Conservation (phyloP, 805 yeast genomes). For the Schwanniomyces pseudopolymorphus region DNA sequence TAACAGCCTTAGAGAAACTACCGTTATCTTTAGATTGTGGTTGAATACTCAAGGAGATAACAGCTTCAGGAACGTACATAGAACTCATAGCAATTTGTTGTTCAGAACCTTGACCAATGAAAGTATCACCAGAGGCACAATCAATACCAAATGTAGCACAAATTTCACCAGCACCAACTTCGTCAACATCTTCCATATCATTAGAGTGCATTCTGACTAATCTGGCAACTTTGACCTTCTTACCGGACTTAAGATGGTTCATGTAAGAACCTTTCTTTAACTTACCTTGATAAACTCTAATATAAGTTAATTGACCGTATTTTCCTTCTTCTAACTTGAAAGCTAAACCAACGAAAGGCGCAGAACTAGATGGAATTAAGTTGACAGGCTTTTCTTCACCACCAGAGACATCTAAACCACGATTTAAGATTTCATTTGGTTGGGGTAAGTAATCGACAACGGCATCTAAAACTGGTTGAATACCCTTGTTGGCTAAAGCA, state of each 20-base stretch:
- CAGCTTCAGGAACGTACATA: conserved; percentile 99
- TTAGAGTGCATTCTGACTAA: conserved; percentile 98
- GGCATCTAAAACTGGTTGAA: conserved; percentile 94
- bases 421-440: conserved; percentile 90
- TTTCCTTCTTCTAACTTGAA: conserved; percentile 98
- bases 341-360: conserved; percentile 95
- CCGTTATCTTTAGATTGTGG: conserved; percentile 85
- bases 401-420: conserved; percentile 74
- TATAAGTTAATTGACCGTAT: conserved; percentile 95
- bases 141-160: conserved; percentile 99
- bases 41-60: conserved; percentile 84
- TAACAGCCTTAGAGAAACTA: conserved; percentile 94
- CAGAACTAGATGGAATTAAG: conserved; percentile 66
- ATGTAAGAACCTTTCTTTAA: conserved; percentile 88
- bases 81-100: conserved; percentile 88
- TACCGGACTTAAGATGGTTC: conserved; percentile 87
- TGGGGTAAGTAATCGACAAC: conserved; percentile 94
- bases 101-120: conserved; percentile 70
- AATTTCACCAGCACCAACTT: conserved; percentile 96
- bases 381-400: conserved; percentile 65
- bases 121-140: conserved; percentile 98
- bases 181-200: conserved; percentile 97
- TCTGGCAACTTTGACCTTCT: conserved; percentile 88
- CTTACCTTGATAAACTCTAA: conserved; percentile 96
- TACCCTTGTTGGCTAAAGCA: conserved; percentile 93